Evolutionary conservation across 2,329 filamentous ascomycete species (phyloP), one percentile per base, ranked within the genome.

Genomic region (Aspergillus candidus): DNA sequence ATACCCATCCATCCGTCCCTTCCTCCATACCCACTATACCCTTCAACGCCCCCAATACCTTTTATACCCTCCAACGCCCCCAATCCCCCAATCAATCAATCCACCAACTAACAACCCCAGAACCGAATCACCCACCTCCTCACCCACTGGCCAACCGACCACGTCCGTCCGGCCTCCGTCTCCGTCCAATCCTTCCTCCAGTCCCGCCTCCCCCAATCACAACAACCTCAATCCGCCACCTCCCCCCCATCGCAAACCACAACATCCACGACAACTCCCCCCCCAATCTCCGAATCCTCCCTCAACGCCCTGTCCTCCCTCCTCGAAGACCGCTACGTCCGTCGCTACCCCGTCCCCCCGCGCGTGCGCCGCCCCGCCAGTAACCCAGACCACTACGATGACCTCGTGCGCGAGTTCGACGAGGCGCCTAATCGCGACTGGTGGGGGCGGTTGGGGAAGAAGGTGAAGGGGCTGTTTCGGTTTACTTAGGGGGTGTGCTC

Each of bases 251-350:
- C 44, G 6, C 31, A 27, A 27, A 27, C 22, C 48, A 4, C 47
- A 46, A 35, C 44, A 52, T 11, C 51, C 37, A 44, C 52, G 44
- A 12, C 51, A 35, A 44, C 52, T 43, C 36, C 50, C 32, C 38
- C 42, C 33, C 50, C 51, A 44, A 53, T 63, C 41, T 58, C 62
- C 43, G 54, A 67, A 57, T 48, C 63, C n/a, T 67, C 63, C 15
- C 55, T 80, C 42, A 82, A 81, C 53, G 78, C 77, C 4, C 71
- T 83, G 1, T 79, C 77, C 49, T 72, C 76, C 2, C 64, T 83
- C n/a, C 65, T 83, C 3, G 77, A 81, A 51, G 72, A 83, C 56
- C 66, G 76, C 38, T 82, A 80, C 54, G 66, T 62, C 37, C 75
- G 72, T 32, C 56, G 70, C 55, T 78, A 73, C 48, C 74, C 75